These are phyloP conservation scores for Ophiostoma pallidulum DNA, from an alignment of 2,329 filamentous ascomycete genomes.

Conservation along the genomic window DNA sequence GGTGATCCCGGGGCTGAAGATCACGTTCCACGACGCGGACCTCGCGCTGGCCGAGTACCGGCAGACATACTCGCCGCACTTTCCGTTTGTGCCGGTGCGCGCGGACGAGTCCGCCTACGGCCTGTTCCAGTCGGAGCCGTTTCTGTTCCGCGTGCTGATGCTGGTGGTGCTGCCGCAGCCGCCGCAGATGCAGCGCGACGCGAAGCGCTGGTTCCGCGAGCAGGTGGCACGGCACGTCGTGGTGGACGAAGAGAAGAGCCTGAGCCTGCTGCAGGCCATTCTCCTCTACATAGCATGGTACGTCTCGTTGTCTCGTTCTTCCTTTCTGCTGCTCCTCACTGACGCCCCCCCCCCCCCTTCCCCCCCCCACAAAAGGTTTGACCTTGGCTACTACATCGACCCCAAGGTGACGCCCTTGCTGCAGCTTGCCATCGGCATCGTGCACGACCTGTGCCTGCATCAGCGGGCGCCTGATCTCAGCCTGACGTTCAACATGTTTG, in stretches of 20 bases:
- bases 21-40: slow-evolving; percentile 26
- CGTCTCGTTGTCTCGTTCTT: slow-evolving; percentile 3
- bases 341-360: not conserved
- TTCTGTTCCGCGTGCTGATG: slow-evolving; percentile 32
- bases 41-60: slow-evolving; percentile 27
- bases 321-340: not conserved
- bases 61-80: slow-evolving; percentile 25
- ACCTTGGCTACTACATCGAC: slow-evolving; percentile 31
- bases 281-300: slow-evolving; percentile 31
- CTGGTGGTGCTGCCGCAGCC: slow-evolving; percentile 25
- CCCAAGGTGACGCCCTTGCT: slow-evolving; percentile 28
- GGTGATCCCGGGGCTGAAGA: slow-evolving; percentile 27
- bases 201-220: slow-evolving; percentile 28
- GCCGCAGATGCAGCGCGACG: slow-evolving; percentile 23
- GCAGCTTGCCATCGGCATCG: slow-evolving; percentile 30
- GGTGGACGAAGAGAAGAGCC: slow-evolving; percentile 26
- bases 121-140: slow-evolving; percentile 24
- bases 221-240: slow-evolving; percentile 30
- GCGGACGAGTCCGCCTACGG: slow-evolving; percentile 19
- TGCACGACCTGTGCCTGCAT: slow-evolving; percentile 30
- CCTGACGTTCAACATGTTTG: slow-evolving; percentile 21
- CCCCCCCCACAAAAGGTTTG: no score
- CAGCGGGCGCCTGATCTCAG: slow-evolving; percentile 19
- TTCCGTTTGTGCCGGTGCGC: slow-evolving; percentile 30
- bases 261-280: slow-evolving; percentile 31